phyloP scores from a whole-genome alignment of 208 protist species.

The Leptomonas seymouri region DNA sequence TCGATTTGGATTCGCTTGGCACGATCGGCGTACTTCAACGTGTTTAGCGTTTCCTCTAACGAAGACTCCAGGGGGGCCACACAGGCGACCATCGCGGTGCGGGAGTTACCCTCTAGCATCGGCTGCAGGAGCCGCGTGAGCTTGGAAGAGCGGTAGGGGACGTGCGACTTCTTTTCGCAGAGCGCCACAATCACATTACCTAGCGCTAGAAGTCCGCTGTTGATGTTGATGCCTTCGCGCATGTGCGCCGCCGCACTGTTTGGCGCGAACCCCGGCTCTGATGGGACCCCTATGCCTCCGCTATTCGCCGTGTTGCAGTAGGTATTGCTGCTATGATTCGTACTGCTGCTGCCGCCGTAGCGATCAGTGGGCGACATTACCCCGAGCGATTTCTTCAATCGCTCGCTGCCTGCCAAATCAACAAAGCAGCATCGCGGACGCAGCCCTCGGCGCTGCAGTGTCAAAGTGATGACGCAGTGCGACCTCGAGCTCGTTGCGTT shows the following conservation, averaged over 20 bases:
- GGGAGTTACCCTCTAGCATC: slow-evolving; percentile 91
- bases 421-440: slow-evolving; percentile 90
- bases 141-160: slow-evolving; percentile 96
- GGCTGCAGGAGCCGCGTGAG: slow-evolving; percentile 95
- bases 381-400: slow-evolving; percentile 81
- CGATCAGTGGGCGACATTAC: slow-evolving; percentile 14
- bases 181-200: slow-evolving; percentile 95
- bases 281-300: neutral
- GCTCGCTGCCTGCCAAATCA: slow-evolving; percentile 95
- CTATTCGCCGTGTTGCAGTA: neutral
- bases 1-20: slow-evolving; percentile 94
- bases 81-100: slow-evolving; percentile 95
- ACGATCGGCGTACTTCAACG: slow-evolving; percentile 96
- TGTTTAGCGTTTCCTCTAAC: slow-evolving; percentile 96
- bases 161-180: slow-evolving; percentile 78
- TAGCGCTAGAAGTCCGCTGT: slow-evolving; percentile 91
- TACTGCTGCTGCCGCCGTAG: neutral
- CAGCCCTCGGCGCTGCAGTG: slow-evolving; percentile 57
- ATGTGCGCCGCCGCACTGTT: slow-evolving; percentile 58
- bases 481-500: slow-evolving; percentile 93
- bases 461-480: slow-evolving; percentile 94
- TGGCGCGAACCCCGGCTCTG: slow-evolving; percentile 20
- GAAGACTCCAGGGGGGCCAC: slow-evolving; percentile 87
- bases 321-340: slow-evolving; percentile 5
- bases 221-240: slow-evolving; percentile 95